Evolutionary conservation across 306 rosid genomes (phyloP), one percentile per base, ranked within the genome.

Genomic region (Fagus sylvatica): DNA sequence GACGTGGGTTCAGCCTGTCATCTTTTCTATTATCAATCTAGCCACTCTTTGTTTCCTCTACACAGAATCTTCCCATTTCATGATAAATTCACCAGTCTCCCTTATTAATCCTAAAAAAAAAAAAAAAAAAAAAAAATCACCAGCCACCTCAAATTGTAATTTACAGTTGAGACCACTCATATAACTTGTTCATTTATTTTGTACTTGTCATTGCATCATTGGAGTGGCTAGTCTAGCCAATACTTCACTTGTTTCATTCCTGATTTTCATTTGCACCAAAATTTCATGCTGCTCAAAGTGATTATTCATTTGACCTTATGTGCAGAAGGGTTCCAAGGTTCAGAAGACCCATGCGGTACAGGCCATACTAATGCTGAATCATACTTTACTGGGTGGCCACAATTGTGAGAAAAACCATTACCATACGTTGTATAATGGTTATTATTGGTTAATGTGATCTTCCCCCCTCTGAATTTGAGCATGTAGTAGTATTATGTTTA

Each of bases 311-410:
- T 10, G 42, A 72, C 65, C 78, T 75, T 51, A 59, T 64, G 22
- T 87, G 91, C 97, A 94, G 98, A 86, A 90, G 98, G 86, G 87
- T 87, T 77, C 96, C 98, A 7, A 88, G 98, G 91, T 92, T 85
- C 87, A 94, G 98, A 85, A 86, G 97, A 83, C 97, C 98, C 6
- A 90, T 88, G 61, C 84, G 97, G 42, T 94, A 88, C 89, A 86
- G 98, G 79, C 98, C 98, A 43, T 94, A 90, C 82, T 94, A 87
- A 86, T 71, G 82, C 81, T 46, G 67, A 55, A 77, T 79, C 65
- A 60, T 80, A 65, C 34, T 62, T 80, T 71, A 77, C 74, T 82
- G 73, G 0, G 90, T 72, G 61, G 86, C 74, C 53, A 43, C 78
- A 75, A 67, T 67, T 59, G 71, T 65, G 74, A 60, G 19, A 40